Evolutionary conservation across 2,329 filamentous ascomycete genomes (phyloP).

Genomic region (Zymoseptoria passerinii): DNA sequence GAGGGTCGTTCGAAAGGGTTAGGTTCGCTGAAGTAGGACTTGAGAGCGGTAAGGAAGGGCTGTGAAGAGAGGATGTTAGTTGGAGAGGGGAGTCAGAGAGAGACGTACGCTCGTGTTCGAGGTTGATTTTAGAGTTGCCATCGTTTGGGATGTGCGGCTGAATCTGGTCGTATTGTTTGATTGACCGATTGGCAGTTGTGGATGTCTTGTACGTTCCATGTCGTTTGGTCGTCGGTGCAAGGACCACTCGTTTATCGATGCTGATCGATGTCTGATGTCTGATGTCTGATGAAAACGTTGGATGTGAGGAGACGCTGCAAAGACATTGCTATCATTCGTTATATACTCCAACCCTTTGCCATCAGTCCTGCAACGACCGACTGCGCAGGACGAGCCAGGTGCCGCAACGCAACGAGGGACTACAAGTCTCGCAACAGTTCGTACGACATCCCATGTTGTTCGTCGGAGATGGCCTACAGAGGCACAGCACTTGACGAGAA

Average conservation of each 20-base stretch:
- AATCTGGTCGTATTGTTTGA: neutral
- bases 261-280: neutral
- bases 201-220: too few species aligned
- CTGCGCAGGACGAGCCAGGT: neutral
- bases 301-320: neutral
- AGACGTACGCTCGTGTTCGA: neutral
- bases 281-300: neutral
- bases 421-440: neutral
- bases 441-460: neutral
- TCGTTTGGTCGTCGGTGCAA: neutral
- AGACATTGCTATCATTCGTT: neutral
- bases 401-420: neutral
- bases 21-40: constrained; percentile 7
- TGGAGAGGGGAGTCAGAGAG: neutral
- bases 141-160: neutral
- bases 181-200: neutral
- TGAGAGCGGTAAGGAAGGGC: neutral
- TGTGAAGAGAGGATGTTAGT: neutral
- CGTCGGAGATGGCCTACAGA: neutral
- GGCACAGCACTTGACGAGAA: neutral
- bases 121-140: neutral
- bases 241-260: neutral
- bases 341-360: neutral
- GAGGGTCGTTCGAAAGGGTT: constrained; percentile 6
- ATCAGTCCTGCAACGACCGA: neutral